Evolutionary conservation across 768 basidiomycete genomes (phyloP), one percentile per base, ranked within the genome.

Genomic region (Suillus subluteus): DNA sequence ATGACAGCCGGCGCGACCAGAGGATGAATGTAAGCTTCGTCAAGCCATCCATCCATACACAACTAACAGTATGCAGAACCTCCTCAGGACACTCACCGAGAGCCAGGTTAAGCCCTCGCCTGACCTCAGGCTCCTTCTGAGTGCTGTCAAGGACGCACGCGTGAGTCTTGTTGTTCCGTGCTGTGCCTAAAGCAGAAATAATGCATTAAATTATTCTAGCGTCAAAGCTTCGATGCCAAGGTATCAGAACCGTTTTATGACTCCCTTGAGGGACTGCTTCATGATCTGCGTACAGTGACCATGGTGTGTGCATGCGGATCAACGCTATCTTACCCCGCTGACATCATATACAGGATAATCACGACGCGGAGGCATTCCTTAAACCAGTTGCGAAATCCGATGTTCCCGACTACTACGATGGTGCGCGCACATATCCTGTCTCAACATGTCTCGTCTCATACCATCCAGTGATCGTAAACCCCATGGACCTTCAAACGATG

Each of bases 401-500:
- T 71, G 92, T 91, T 15, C 94, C 95, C 50, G 96, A 98, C 79
- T 99, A 99, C 74, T 91, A 95, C 79, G 92, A 95, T 56, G 87
- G 97, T 95, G 68, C 66, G 90, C 81, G 15, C 52, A 58, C 50
- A 15, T 64, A 44, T 44, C 65, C 58, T 64, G 41, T 40, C 44
- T 55, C 43, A 55, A 1, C 52, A 41, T 55, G 48, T 65, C 23
- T 62, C 41, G 58, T 62, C 66, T 65, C 71, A 54, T 58, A 66
- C 61, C 38, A 50, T 26, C 13, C 73, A 99, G 98, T 97, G 71
- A 98, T 99, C 77, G 80, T 90, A 64, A 89, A 89, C 68, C 96
- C 98, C 6, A 99, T 99, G 98, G 98, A 99, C 81, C 83, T 99
- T 54, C 89, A 89, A 68, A 92, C 96, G 0, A 92, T 99, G 87